Evolutionary conservation across 345 rosid species (phyloP).

Genomic region (Aquilaria yunnanensis): DNA sequence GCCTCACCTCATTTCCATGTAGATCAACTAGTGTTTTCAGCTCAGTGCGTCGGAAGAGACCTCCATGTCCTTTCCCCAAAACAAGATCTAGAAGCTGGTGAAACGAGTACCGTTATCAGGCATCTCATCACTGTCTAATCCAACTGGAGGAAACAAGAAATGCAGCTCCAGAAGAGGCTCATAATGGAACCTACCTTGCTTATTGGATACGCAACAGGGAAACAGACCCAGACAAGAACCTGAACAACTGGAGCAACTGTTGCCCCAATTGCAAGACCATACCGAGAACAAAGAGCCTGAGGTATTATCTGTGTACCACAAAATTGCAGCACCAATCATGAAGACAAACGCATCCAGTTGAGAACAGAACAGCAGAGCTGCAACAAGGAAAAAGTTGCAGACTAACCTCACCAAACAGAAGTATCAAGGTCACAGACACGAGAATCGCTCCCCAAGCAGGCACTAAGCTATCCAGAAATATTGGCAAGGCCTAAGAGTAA

Average conservation of each 20-base stretch:
- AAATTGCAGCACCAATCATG: not conserved
- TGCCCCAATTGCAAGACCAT: slow-evolving; percentile 62
- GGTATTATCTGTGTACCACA: slow-evolving; percentile 40
- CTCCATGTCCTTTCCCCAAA: slow-evolving; percentile 47
- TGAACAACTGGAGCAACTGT: slow-evolving; percentile 44
- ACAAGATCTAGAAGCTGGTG: slow-evolving; percentile 40
- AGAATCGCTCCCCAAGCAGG: slow-evolving; percentile 58
- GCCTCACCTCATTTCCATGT: slow-evolving; percentile 58
- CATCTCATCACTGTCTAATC: not conserved
- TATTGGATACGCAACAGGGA: slow-evolving; percentile 63
- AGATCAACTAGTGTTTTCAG: slow-evolving; percentile 58
- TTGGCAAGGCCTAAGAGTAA: slow-evolving; percentile 54
- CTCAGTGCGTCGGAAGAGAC: slow-evolving; percentile 60
- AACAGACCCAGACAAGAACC: slow-evolving; percentile 50
- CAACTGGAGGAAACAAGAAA: not conserved
- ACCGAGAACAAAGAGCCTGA: slow-evolving; percentile 51
- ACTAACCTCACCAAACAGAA: slow-evolving; percentile 61
- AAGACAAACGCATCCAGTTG: not conserved
- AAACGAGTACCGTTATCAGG: not conserved
- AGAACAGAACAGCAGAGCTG: not conserved
- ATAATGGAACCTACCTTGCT: slow-evolving; percentile 44
- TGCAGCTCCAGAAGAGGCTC: not conserved
- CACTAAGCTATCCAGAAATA: slow-evolving; percentile 52
- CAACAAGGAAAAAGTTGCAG: not conserved
- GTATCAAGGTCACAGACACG: slow-evolving; percentile 56